Evolutionary conservation across 2,329 filamentous ascomycete species (phyloP).

Genomic region (Penicillium sp.): DNA sequence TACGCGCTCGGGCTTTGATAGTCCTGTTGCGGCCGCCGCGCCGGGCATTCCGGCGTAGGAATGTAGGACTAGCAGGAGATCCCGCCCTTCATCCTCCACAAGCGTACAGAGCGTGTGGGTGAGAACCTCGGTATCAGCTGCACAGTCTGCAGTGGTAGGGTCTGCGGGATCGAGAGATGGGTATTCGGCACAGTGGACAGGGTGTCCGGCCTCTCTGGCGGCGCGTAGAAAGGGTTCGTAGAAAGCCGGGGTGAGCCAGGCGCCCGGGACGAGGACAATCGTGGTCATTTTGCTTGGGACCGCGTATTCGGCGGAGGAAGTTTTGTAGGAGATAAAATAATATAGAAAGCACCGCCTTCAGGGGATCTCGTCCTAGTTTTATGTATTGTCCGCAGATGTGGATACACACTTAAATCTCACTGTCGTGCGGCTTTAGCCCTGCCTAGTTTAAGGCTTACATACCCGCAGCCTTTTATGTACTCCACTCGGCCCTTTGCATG

Average conservation of each 20-base stretch:
- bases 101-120: slow-evolving; percentile 23
- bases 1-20: slow-evolving; percentile 30
- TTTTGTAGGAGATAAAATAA: not conserved
- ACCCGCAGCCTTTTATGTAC: too few relatives aligned
- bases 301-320: not conserved
- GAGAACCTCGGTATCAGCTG: slow-evolving; percentile 40
- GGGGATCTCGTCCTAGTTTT: too few relatives aligned
- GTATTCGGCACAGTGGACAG: slow-evolving; percentile 34
- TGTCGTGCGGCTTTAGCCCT: too few relatives aligned
- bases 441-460: too few relatives aligned
- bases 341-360: too few relatives aligned
- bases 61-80: slow-evolving; percentile 37
- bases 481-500: too few relatives aligned
- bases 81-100: slow-evolving; percentile 27
- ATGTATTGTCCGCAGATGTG: too few relatives aligned
- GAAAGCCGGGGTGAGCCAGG: slow-evolving; percentile 42
- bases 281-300: slow-evolving; percentile 4
- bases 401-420: too few relatives aligned
- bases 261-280: slow-evolving; percentile 47
- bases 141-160: slow-evolving; percentile 34
- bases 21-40: slow-evolving; percentile 32
- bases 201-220: slow-evolving; percentile 37
- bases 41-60: slow-evolving; percentile 41
- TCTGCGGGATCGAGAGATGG: slow-evolving; percentile 32
- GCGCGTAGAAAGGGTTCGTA: slow-evolving; percentile 39